Base-by-base conservation (phyloP, 805 yeast genomes). In the Teunomyces barrocoloradensis region DNA sequence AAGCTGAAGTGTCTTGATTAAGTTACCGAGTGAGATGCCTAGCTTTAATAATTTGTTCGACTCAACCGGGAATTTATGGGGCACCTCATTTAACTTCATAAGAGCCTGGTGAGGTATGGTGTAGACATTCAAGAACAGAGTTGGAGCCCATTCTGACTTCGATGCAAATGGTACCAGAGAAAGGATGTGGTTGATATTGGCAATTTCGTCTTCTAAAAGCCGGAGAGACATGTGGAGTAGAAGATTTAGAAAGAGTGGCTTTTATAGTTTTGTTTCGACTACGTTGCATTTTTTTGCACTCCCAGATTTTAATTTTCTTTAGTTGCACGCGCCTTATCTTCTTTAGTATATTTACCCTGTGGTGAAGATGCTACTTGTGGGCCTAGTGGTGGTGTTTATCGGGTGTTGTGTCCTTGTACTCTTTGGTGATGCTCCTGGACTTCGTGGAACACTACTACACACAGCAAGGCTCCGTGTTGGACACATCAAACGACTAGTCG, bases 371-470 rank as follows among this genome's bases (percentile, higher is more conserved):
- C 33, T 45, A 10, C 4, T 35, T 27, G 17, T 37, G 40, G 29
- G 21, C 10, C 39, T 46, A 11, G 23, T 45, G 15, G 20, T 47
- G 33, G 12, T 53, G 20, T 52, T 54, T 9, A 49, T 48, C 17
- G 25, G 49, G 10, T 28, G 65, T 4, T 51, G 69, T 6, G 51
- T 61, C n/a, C 43, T 75, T 0, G 52, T 73, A 5, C 57, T 79
- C 10, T 76, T 79, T 54, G 83, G 83, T 0, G 79, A 79, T 53
- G 64, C 74, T 21, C 83, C 83, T 2, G 53, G 58, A 4, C 59
- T 64, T 27, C 53, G 74, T 39, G 65, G 66, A 33, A 68, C 80
- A 0, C 43, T 56, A 5, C 42, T 77, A 13, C 68, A 69, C 33
- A 56, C 45, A 21, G 36, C 58, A 17, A 55, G 67, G 29, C n/a